These are phyloP conservation scores for Gossypium thurberi DNA, from an alignment of 345 rosid genomes.

Conservation along the genomic window DNA sequence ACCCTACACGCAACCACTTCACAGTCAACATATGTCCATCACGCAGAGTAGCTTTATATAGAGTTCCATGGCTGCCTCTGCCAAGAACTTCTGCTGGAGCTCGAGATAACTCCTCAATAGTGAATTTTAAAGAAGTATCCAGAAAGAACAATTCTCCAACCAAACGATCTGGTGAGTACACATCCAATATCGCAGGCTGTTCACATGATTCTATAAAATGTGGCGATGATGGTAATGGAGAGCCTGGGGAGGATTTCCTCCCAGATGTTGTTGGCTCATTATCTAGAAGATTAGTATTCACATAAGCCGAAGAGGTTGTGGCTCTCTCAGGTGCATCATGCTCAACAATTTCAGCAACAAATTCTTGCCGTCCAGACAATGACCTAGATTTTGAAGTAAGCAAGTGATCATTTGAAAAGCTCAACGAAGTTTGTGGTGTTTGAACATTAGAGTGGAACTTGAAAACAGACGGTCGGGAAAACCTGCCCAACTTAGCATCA, in stretches of 20 bases:
- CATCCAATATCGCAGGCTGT: slow-evolving; percentile 68
- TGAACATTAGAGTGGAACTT: slow-evolving; percentile 55
- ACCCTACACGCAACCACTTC: slow-evolving; percentile 93
- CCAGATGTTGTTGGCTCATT: slow-evolving; percentile 51
- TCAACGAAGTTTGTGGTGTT: slow-evolving; percentile 52
- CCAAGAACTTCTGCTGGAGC: slow-evolving; percentile 99
- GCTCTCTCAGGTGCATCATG: slow-evolving; percentile 30
- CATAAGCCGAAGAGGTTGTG: slow-evolving; percentile 26
- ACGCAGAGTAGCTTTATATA: slow-evolving; percentile 84
- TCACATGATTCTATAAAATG: slow-evolving; percentile 51
- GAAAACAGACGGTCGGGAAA: slow-evolving; percentile 57
- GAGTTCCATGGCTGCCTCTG: slow-evolving; percentile 93
- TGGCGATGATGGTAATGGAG: slow-evolving; percentile 70
- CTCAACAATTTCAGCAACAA: slow-evolving; percentile 53
- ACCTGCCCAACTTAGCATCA: slow-evolving; percentile 52
- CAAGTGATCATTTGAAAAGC: slow-evolving; percentile 88
- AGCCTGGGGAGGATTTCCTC: slow-evolving; percentile 66
- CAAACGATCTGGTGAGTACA: slow-evolving; percentile 88
- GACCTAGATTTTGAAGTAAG: slow-evolving; percentile 80
- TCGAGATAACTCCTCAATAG: slow-evolving; percentile 84
- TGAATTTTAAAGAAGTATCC: slow-evolving; percentile 65
- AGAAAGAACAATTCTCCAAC: slow-evolving; percentile 86
- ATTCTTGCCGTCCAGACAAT: slow-evolving; percentile 56
- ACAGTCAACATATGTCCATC: slow-evolving; percentile 77
- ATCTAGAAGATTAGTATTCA: slow-evolving; percentile 55